Evolutionary conservation across 345 rosid genomes (phyloP).

Genomic region (Acer saccharum): DNA sequence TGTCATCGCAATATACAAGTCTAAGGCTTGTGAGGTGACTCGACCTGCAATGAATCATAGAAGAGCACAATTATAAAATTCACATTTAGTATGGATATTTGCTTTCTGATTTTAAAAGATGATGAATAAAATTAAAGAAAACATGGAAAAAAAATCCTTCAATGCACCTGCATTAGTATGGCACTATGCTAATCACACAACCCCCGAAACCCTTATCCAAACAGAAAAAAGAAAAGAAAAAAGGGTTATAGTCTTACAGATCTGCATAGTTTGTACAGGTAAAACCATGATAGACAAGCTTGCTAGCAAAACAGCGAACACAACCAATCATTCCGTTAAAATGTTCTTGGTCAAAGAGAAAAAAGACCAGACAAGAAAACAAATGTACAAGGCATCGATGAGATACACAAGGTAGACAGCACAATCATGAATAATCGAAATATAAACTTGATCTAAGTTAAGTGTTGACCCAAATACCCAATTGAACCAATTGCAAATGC

Average conservation of each 20-base stretch:
- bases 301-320: background rate
- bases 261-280: background rate
- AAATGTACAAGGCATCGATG: background rate
- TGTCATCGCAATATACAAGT: conserved; percentile 30
- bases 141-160: background rate
- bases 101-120: background rate
- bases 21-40: conserved; percentile 46
- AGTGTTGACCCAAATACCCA: background rate
- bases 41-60: conserved; percentile 40
- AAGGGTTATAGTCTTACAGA: background rate
- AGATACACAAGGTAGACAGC: background rate
- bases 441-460: no score
- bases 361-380: background rate
- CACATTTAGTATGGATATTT: background rate
- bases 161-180: background rate
- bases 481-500: background rate
- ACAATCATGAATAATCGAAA: background rate
- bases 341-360: background rate
- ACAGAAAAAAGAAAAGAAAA: no score
- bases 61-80: background rate
- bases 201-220: background rate
- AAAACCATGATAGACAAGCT: background rate
- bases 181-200: background rate
- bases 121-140: background rate
- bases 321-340: background rate